Percentiles rank a stretch among this genome's conserved stretches.
phyloP scores from a whole-genome alignment of 164 flowering plant genomes.

The Hamamelis virginiana region DNA sequence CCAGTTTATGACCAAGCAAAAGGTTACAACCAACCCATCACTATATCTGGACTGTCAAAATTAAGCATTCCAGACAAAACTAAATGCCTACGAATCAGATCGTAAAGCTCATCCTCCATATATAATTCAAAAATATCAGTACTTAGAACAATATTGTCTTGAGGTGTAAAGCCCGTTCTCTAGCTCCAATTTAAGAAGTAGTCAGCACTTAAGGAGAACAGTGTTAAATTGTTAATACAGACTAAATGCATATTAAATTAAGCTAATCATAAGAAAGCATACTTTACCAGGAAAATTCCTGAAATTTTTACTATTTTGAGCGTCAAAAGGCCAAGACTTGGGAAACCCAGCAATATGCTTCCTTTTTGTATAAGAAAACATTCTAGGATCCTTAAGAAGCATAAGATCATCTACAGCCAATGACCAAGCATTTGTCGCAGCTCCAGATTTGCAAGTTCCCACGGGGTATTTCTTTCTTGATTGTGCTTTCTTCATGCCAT shows the following conservation, averaged over 20 bases:
- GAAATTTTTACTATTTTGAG: slow-evolving; percentile 49
- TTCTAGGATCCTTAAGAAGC: slow-evolving; percentile 68
- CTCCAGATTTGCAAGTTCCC: slow-evolving; percentile 10
- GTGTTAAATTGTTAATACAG: too few species aligned
- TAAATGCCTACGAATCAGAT: too few species aligned
- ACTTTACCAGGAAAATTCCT: slow-evolving; percentile 62
- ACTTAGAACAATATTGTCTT: too few species aligned
- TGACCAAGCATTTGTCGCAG: slow-evolving; percentile 24
- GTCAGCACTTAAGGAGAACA: too few species aligned
- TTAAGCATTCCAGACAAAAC: not conserved
- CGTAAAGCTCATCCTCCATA: too few species aligned
- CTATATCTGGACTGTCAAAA: not conserved
- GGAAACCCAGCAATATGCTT: slow-evolving; percentile 47
- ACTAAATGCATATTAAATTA: too few species aligned
- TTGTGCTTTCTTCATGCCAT: slow-evolving; percentile 56
- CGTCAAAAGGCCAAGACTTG: slow-evolving; percentile 66
- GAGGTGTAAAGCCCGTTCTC: too few species aligned
- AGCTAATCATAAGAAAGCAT: too few species aligned
- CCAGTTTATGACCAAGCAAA: not conserved
- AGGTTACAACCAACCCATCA: not conserved
- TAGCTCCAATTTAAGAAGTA: too few species aligned
- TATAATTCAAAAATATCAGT: too few species aligned
- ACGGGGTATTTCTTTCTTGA: slow-evolving; percentile 30
- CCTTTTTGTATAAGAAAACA: slow-evolving; percentile 51
- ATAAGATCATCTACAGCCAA: slow-evolving; percentile 53